A percentile compares a stretch with the other conserved stretches of the same genome.
These are phyloP conservation scores for Hypericum androsaemum DNA, from an alignment of 345 rosid species.

Conservation along the genomic window DNA sequence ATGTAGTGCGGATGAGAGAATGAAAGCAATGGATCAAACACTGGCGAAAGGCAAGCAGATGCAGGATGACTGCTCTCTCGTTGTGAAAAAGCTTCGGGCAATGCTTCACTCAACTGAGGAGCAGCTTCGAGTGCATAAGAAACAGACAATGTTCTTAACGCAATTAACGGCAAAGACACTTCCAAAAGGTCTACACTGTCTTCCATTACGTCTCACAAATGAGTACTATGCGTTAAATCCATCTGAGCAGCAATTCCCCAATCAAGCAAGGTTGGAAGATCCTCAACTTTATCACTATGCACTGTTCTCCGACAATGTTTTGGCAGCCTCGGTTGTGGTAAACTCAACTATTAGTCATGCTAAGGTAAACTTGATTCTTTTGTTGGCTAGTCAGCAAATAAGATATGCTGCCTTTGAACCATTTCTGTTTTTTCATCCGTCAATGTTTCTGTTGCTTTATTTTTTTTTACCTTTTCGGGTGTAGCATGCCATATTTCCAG, in stretches of 20 bases:
- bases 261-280: slow-evolving; percentile 69
- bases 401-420: too few species aligned
- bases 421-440: too few species aligned
- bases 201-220: slow-evolving; percentile 82
- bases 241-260: slow-evolving; percentile 55
- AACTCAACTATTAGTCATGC: slow-evolving; percentile 77
- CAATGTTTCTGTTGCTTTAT: too few species aligned
- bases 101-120: slow-evolving; percentile 96
- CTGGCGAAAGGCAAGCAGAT: slow-evolving; percentile 76
- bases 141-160: slow-evolving; percentile 86
- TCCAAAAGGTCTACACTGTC: slow-evolving; percentile 97
- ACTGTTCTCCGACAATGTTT: slow-evolving; percentile 82
- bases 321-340: slow-evolving; percentile 91
- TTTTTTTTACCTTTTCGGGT: slow-evolving; percentile 1
- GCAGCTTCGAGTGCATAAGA: slow-evolving; percentile 89
- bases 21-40: slow-evolving; percentile 81
- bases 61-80: slow-evolving; percentile 78
- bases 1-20: slow-evolving; percentile 58
- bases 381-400: too few species aligned
- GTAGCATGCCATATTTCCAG: neutral
- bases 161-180: slow-evolving; percentile 93
- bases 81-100: slow-evolving; percentile 87
- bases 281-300: slow-evolving; percentile 70
- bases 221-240: slow-evolving; percentile 61
- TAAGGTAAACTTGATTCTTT: slow-evolving; percentile 40